phyloP scores from a whole-genome alignment of 176 grass and related monocot species.

The Musa itinerans region DNA sequence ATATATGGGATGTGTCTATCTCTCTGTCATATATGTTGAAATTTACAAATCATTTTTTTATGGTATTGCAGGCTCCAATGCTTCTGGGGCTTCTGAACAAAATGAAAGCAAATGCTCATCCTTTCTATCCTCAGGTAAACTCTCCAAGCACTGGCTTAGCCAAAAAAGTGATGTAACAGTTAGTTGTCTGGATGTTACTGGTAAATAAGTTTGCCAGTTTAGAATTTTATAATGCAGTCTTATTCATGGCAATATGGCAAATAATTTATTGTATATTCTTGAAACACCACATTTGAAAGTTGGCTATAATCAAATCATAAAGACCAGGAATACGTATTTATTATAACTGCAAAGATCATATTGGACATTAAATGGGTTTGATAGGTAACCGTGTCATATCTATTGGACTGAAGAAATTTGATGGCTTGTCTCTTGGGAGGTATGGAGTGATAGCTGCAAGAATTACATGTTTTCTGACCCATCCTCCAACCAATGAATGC shows the following conservation, averaged over 20 bases:
- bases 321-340: not conserved
- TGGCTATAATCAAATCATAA: not conserved
- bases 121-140: slow-evolving; percentile 79
- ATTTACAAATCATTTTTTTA: too few relatives aligned
- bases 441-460: too few relatives aligned
- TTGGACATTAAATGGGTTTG: not conserved
- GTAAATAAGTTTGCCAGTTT: not conserved
- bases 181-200: not conserved
- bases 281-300: not conserved
- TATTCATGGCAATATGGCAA: not conserved
- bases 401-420: too few relatives aligned
- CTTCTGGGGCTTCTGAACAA: slow-evolving; percentile 60
- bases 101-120: slow-evolving; percentile 31
- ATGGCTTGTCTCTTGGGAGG: not conserved
- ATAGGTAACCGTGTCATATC: not conserved
- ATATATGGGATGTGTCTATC: too few relatives aligned
- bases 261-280: not conserved
- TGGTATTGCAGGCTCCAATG: slow-evolving; percentile 45
- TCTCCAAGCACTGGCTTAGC: not conserved
- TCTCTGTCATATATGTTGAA: too few relatives aligned
- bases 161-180: not conserved
- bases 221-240: not conserved
- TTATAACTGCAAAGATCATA: not conserved
- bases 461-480: too few relatives aligned
- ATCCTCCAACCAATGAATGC: too few relatives aligned